Evolutionary conservation across 305 asterid genomes (phyloP).

Genomic region (Fraxinus paxiana): DNA sequence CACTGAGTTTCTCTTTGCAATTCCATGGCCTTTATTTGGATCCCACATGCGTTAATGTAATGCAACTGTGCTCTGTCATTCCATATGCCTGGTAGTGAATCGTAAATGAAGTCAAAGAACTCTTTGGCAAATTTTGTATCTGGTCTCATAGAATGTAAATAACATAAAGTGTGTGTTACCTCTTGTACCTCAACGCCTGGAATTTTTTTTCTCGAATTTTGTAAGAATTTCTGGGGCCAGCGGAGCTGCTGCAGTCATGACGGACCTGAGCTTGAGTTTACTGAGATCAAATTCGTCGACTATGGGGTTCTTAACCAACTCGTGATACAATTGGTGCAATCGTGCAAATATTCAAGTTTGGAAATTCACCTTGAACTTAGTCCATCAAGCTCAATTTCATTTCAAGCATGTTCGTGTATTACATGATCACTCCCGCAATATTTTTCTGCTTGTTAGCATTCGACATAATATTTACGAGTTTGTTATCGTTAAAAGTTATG

Average conservation of each 20-base stretch:
- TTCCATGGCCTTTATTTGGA: constrained; percentile 42
- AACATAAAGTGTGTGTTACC: constrained; percentile 28
- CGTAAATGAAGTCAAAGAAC: neutral
- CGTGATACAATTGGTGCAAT: constrained; percentile 47
- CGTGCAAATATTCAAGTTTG: constrained; percentile 18
- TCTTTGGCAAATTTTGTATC: neutral
- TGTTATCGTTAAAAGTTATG: neutral
- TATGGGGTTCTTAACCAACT: constrained; percentile 70
- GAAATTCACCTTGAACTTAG: neutral
- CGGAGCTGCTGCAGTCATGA: constrained; percentile 97
- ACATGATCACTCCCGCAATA: neutral
- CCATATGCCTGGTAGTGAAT: constrained; percentile 63
- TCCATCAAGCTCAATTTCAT: neutral
- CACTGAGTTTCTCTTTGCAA: constrained; percentile 76
- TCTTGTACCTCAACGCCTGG: constrained; percentile 80
- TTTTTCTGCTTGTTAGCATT: neutral
- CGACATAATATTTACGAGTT: neutral
- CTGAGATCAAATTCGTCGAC: constrained; percentile 73
- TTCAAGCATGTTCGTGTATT: neutral
- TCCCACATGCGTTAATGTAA: constrained; percentile 64
- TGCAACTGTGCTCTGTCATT: constrained; percentile 95
- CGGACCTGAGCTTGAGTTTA: constrained; percentile 59
- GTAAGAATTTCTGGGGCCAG: constrained; percentile 76
- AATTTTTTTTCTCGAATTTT: constrained; percentile 68
- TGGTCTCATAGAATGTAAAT: neutral